Evolutionary conservation across 768 basidiomycete species (phyloP).

Genomic region (Boletus reticuloceps): DNA sequence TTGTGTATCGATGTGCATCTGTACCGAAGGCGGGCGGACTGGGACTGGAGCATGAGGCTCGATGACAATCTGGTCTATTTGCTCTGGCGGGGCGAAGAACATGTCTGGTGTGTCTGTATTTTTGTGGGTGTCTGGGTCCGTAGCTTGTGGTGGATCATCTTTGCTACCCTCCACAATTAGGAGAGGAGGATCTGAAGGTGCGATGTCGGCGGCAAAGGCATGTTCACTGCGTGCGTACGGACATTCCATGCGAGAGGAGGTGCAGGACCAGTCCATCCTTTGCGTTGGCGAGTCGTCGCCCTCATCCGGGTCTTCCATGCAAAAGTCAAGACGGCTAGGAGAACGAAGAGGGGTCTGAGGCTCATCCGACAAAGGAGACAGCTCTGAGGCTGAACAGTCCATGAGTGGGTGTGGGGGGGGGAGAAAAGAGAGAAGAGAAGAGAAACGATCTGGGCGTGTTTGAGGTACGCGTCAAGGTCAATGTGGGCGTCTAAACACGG

Average conservation of each 20-base stretch:
- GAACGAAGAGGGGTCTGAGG: conserved; percentile 39
- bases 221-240: conserved; percentile 9
- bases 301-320: conserved; percentile 4
- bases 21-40: conserved; percentile 15
- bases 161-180: neutral
- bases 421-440: neutral
- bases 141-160: conserved; percentile 3
- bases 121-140: conserved; percentile 6
- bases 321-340: conserved; percentile 48
- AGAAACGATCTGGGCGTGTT: conserved; percentile 1
- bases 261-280: conserved; percentile 12
- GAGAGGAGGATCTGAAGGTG: neutral
- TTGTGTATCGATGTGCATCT: neutral
- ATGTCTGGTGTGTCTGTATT: neutral
- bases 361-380: conserved; percentile 5
- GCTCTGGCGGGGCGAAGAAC: conserved; percentile 11
- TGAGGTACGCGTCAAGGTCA: conserved; percentile 9
- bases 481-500: conserved; percentile 13
- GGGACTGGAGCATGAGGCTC: conserved; percentile 22
- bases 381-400: conserved; percentile 8
- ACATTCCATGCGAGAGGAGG: neutral
- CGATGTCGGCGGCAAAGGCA: neutral
- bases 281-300: neutral
- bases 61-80: conserved; percentile 17
- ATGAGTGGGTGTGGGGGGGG: neutral